A percentile compares a stretch with the other conserved stretches of the same genome.
phyloP scores from a whole-genome alignment of 2,329 filamentous ascomycete genomes.

The Amauroascus niger region DNA sequence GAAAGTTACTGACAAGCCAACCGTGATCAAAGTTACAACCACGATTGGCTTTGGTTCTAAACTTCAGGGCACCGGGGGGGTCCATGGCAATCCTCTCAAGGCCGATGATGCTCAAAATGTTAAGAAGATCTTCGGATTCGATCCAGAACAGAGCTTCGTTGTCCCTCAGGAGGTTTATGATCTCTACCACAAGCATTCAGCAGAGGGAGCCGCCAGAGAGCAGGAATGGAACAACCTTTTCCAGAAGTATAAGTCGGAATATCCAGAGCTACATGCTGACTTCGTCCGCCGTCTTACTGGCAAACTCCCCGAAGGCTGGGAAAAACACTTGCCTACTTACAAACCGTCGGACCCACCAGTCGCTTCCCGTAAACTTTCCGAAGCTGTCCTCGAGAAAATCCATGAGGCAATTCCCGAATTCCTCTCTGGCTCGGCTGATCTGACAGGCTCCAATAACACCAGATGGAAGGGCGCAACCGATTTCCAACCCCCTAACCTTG shows the following conservation, averaged over 20 bases:
- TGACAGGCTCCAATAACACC: constrained; percentile 98
- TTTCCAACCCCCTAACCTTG: constrained; percentile 83
- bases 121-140: constrained; percentile 92
- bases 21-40: constrained; percentile 91
- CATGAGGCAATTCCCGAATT: constrained; percentile 77
- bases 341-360: constrained; percentile 73
- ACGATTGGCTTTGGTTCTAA: constrained; percentile 95
- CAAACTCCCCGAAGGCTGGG: constrained; percentile 90
- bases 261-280: constrained; percentile 70
- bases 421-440: constrained; percentile 88
- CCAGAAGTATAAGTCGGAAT: constrained; percentile 70
- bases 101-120: constrained; percentile 85
- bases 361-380: constrained; percentile 91
- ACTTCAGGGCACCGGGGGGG: constrained; percentile 85
- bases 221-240: constrained; percentile 92
- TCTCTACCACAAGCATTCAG: constrained; percentile 70
- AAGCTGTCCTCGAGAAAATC: constrained; percentile 83
- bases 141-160: constrained; percentile 84
- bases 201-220: constrained; percentile 80
- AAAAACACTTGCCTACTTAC: constrained; percentile 86
- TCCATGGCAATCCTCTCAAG: constrained; percentile 95
- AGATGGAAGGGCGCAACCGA: constrained; percentile 94
- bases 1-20: constrained; percentile 89
- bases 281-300: constrained; percentile 68
- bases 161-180: constrained; percentile 95